Evolutionary conservation across 169 alveolate genomes (phyloP).

Genomic region (Amoebophrya sp.): DNA sequence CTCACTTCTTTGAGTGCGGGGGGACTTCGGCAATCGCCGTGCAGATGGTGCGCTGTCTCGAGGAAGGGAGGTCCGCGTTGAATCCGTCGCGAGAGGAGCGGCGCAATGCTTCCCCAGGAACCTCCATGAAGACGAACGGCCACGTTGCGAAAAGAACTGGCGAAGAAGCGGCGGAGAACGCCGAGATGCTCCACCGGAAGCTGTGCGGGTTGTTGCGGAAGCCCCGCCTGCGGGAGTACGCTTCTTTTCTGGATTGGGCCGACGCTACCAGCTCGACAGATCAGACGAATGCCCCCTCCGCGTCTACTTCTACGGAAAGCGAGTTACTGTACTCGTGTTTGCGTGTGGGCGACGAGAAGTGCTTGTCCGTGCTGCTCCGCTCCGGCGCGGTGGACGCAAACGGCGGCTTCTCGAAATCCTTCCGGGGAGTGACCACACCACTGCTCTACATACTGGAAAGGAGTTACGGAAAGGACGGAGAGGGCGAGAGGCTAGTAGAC

Average conservation of each 20-base stretch:
- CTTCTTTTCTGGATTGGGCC: not conserved
- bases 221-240: not conserved
- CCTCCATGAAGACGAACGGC: not conserved
- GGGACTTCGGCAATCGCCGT: not conserved
- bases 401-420: not conserved
- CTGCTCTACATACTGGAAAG: not conserved
- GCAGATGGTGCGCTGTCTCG: not conserved
- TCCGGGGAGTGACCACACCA: not conserved
- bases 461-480: too few species aligned
- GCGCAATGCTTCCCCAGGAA: not conserved
- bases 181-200: not conserved
- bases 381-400: not conserved
- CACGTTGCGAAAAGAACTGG: not conserved
- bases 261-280: not conserved
- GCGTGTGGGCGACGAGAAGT: too few species aligned
- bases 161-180: not conserved
- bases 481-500: too few species aligned
- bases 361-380: too few species aligned
- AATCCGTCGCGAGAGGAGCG: not conserved
- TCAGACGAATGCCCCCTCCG: not conserved
- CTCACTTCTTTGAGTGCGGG: not conserved
- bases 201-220: not conserved
- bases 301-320: not conserved
- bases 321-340: too few species aligned
- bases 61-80: too few species aligned